These are phyloP conservation scores for Phytopythium boreale DNA, from an alignment of 352 stramenopile genomes.

Conservation along the genomic window DNA sequence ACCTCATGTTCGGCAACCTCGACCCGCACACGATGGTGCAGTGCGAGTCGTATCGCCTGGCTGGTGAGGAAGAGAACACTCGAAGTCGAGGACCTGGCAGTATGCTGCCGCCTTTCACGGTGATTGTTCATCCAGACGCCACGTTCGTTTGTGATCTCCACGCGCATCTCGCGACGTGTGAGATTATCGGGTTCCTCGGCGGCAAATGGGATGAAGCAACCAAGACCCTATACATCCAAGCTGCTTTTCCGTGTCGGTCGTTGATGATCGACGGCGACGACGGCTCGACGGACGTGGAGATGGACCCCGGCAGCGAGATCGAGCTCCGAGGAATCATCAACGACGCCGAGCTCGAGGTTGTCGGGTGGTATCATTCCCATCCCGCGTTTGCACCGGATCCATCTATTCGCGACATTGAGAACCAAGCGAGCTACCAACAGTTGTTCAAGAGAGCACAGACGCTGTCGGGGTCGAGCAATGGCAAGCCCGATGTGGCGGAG, in stretches of 20 bases:
- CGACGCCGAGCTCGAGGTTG: constrained; percentile 86
- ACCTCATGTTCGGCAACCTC: constrained; percentile 63
- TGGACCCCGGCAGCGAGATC: constrained; percentile 93
- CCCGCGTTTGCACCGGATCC: constrained; percentile 92
- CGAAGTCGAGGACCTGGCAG: constrained; percentile 38
- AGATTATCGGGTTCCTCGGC: constrained; percentile 95
- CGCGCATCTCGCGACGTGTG: constrained; percentile 88
- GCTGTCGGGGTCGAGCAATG: constrained; percentile 11
- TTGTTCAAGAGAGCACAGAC: constrained; percentile 68
- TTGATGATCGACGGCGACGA: constrained; percentile 87
- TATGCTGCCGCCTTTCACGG: constrained; percentile 77
- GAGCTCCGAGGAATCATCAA: constrained; percentile 89
- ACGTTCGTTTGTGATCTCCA: constrained; percentile 92
- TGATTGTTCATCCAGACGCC: constrained; percentile 88
- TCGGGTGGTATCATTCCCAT: constrained; percentile 96
- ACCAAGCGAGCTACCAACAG: constrained; percentile 92
- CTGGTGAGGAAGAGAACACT: constrained; percentile 34
- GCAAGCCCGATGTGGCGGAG: constrained; percentile 37
- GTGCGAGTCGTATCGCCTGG: constrained; percentile 61
- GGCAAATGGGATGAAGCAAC: constrained; percentile 82
- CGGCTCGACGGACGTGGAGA: constrained; percentile 93
- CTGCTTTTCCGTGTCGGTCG: constrained; percentile 91
- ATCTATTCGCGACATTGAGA: constrained; percentile 93
- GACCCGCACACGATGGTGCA: constrained; percentile 88
- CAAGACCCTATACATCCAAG: constrained; percentile 90